Conservation (phyloP, 768 basidiomycete species). For the Melanogaster broomeanus region DNA sequence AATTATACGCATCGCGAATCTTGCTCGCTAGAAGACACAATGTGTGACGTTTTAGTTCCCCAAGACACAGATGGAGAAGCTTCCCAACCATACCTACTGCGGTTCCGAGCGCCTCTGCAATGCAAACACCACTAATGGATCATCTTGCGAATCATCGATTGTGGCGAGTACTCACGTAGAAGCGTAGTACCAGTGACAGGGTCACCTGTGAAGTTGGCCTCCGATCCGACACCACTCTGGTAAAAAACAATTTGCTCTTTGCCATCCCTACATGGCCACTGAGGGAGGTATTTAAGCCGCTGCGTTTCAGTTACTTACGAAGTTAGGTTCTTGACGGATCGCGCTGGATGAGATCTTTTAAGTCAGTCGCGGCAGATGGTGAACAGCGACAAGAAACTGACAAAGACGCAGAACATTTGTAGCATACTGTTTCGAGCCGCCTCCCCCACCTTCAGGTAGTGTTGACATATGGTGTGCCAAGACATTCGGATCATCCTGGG, state of each 20-base stretch:
- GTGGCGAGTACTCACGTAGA: neutral
- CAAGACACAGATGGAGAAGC: neutral
- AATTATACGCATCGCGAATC: too few relatives aligned
- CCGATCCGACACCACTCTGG: constrained; percentile 24
- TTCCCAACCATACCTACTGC: neutral
- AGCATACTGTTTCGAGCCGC: neutral
- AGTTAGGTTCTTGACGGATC: neutral
- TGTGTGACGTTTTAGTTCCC: neutral
- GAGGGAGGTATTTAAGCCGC: too few relatives aligned
- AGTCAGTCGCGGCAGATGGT: neutral
- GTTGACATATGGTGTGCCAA: neutral
- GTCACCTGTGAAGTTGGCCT: constrained; percentile 15
- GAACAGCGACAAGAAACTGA: neutral
- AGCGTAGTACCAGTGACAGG: constrained; percentile 6
- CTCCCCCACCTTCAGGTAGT: neutral
- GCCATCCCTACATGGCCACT: neutral
- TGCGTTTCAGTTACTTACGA: neutral
- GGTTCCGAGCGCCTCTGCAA: constrained; percentile 7
- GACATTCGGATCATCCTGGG: neutral
- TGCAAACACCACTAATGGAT: neutral
- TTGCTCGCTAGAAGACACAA: too few relatives aligned
- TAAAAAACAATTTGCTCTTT: constrained; percentile 23
- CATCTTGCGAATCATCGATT: neutral
- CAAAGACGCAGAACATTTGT: constrained; percentile 10
- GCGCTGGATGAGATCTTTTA: neutral